A percentile compares a stretch with the other conserved stretches of the same genome.
These are phyloP conservation scores for Favolaschia claudopus DNA, from an alignment of 768 basidiomycete species.

Conservation along the genomic window DNA sequence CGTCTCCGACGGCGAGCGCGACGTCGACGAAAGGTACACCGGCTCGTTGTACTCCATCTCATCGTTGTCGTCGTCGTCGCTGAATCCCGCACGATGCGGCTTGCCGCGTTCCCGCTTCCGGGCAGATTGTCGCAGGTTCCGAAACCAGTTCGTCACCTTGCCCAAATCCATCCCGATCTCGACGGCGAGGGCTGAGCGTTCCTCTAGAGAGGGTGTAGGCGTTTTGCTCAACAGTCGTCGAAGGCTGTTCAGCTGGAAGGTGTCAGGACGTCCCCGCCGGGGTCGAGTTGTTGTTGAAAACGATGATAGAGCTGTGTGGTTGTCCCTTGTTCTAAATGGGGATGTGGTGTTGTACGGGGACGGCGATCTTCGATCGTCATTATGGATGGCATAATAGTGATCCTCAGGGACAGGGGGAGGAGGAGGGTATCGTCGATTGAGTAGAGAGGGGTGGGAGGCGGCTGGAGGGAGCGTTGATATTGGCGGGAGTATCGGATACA, in stretches of 20 bases:
- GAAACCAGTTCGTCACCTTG: conserved; percentile 90
- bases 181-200: conserved; percentile 73
- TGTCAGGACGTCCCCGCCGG: conserved; percentile 80
- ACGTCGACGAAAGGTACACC: conserved; percentile 22
- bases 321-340: conserved; percentile 18
- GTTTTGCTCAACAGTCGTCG: conserved; percentile 75
- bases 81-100: conserved; percentile 22
- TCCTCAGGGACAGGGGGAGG: conserved; percentile 8
- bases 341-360: conserved; percentile 16
- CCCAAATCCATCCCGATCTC: conserved; percentile 88
- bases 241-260: conserved; percentile 77
- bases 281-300: conserved; percentile 54
- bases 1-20: conserved; percentile 21
- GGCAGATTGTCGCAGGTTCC: conserved; percentile 84
- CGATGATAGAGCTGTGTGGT: conserved; percentile 2
- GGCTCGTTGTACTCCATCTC: conserved; percentile 5
- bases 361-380: conserved; percentile 1
- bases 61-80: conserved; percentile 54
- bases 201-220: conserved; percentile 79
- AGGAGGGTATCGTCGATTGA: not conserved
- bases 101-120: conserved; percentile 61
- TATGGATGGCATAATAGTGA: not conserved
- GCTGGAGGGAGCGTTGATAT: conserved; percentile 21
- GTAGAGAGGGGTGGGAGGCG: conserved; percentile 22
- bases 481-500: conserved; percentile 10